Conservation (phyloP, 768 basidiomycete species). For the Wakefieldia striispora region DNA sequence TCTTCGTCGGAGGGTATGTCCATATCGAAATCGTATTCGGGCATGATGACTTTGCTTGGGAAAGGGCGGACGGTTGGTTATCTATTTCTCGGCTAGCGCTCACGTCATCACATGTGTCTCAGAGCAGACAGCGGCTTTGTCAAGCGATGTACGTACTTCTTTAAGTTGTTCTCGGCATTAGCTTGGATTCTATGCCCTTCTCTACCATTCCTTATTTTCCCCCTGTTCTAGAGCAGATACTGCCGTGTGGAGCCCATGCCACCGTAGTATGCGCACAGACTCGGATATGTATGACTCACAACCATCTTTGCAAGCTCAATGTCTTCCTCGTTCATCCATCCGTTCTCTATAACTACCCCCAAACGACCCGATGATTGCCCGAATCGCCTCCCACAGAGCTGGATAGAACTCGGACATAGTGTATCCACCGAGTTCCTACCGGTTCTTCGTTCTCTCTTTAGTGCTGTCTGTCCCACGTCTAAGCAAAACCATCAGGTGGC, state of each 20-base stretch:
- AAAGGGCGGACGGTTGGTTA: constrained; percentile 1
- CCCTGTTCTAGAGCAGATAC: constrained; percentile 49
- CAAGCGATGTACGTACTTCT: background rate
- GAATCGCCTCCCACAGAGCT: constrained; percentile 35
- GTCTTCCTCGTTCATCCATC: constrained; percentile 14
- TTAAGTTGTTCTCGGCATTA: constrained; percentile 22
- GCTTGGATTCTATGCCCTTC: constrained; percentile 43
- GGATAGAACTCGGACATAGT: constrained; percentile 48
- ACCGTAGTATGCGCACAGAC: constrained; percentile 55
- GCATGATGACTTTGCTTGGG: constrained; percentile 12
- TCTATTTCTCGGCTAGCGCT: background rate
- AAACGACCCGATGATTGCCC: constrained; percentile 42
- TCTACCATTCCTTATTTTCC: constrained; percentile 46
- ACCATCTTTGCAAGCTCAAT: constrained; percentile 35
- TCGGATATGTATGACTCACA: constrained; percentile 35
- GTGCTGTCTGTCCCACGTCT: no score
- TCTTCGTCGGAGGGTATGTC: constrained; percentile 28
- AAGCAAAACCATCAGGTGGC: constrained; percentile 54
- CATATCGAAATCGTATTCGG: constrained; percentile 19
- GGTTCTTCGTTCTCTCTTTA: constrained; percentile 32
- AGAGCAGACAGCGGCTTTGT: no score
- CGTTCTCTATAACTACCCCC: constrained; percentile 41
- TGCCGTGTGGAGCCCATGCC: constrained; percentile 44
- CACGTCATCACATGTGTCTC: no score
- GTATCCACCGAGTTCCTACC: constrained; percentile 60